Percentiles rank a stretch among this genome's conserved stretches.
Evolutionary conservation across 331 rosid genomes (phyloP).

Genomic region (Malus hybrid): DNA sequence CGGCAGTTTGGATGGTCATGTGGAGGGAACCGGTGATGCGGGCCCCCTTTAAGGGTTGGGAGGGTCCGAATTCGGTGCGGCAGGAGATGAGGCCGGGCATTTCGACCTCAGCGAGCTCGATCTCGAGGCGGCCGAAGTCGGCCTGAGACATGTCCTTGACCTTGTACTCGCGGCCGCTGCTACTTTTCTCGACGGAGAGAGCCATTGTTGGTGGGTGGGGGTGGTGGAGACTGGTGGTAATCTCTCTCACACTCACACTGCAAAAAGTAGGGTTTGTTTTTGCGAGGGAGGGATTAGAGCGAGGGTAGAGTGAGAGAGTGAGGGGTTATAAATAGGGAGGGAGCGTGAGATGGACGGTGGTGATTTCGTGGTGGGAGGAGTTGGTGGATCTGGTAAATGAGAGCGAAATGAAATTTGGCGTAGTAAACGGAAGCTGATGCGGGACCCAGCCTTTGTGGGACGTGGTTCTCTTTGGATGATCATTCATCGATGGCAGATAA

Average conservation of each 20-base stretch:
- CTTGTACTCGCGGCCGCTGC: slow-evolving; percentile 77
- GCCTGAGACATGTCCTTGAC: slow-evolving; percentile 90
- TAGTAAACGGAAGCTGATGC: slow-evolving; percentile 5
- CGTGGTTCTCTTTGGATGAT: neutral
- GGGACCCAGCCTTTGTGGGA: neutral
- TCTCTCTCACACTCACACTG: neutral
- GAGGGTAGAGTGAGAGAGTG: neutral
- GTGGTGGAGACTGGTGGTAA: neutral
- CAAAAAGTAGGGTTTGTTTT: neutral
- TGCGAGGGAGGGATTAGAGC: neutral
- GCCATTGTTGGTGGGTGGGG: slow-evolving; percentile 32
- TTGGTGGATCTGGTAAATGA: slow-evolving; percentile 29
- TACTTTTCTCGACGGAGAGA: slow-evolving; percentile 61
- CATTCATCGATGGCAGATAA: neutral
- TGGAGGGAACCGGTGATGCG: slow-evolving; percentile 90
- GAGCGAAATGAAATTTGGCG: neutral
- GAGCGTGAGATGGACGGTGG: slow-evolving; percentile 6
- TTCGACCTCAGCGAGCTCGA: slow-evolving; percentile 88
- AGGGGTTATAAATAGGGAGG: slow-evolving; percentile 31
- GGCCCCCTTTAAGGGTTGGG: slow-evolving; percentile 85
- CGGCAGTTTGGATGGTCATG: slow-evolving; percentile 96
- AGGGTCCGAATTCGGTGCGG: slow-evolving; percentile 54
- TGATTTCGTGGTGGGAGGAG: slow-evolving; percentile 1
- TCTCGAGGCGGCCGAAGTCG: slow-evolving; percentile 77
- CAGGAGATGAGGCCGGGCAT: slow-evolving; percentile 82